Percentiles rank a stretch among this genome's conserved stretches.
Conservation (phyloP, 257 asterid species). For the Capsicum baccatum region DNA sequence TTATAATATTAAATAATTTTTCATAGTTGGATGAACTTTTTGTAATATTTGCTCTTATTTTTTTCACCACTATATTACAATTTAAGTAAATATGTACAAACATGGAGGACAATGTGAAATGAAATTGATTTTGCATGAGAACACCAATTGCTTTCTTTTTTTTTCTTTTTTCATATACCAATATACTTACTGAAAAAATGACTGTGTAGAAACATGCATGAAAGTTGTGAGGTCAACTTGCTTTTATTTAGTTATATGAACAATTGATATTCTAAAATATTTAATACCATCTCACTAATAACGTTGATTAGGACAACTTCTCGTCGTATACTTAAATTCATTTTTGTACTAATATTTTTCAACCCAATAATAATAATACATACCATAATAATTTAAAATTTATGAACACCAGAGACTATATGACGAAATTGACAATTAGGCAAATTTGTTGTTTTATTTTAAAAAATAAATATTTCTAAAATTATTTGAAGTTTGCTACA, state of each 20-base stretch:
- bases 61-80: too few species aligned
- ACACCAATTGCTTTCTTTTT: neutral
- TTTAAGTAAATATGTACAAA: too few species aligned
- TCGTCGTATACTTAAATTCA: neutral
- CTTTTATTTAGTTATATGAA: neutral
- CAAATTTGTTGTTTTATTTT: too few species aligned
- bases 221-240: neutral
- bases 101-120: too few species aligned
- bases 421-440: too few species aligned
- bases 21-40: too few species aligned
- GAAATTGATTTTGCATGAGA: too few species aligned
- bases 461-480: too few species aligned
- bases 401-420: too few species aligned
- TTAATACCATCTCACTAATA: neutral
- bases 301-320: neutral
- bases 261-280: neutral
- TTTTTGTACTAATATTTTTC: neutral
- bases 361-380: neutral
- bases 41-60: too few species aligned
- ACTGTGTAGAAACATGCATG: neutral
- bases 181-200: neutral
- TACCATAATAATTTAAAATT: neutral
- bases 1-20: too few species aligned
- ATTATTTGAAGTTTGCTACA: too few species aligned
- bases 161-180: neutral